Conservation (phyloP, 495 filamentous ascomycete genomes). For the Collariella sp. region DNA sequence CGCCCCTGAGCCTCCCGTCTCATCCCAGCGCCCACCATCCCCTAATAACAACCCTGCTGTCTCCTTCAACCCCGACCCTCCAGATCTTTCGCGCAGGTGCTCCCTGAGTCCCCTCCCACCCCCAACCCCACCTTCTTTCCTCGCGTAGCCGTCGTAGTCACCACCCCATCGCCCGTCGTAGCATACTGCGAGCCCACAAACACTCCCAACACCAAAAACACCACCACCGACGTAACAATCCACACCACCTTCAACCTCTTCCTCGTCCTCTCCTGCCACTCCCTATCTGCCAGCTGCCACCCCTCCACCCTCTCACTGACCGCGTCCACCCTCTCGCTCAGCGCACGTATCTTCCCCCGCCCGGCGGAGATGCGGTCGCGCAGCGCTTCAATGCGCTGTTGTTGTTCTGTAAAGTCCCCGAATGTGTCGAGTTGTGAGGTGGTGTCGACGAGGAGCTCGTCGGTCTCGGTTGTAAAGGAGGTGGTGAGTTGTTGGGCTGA, state of each 20-base stretch:
- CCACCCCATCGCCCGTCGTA: constrained; percentile 17
- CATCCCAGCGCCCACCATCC: neutral
- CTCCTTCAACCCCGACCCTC: neutral
- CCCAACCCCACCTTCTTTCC: constrained; percentile 14
- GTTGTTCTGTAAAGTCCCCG: constrained; percentile 61
- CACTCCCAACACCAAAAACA: constrained; percentile 39
- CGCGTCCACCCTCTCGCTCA: constrained; percentile 57
- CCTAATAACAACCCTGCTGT: neutral
- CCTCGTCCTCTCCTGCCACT: constrained; percentile 63
- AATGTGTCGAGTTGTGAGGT: constrained; percentile 57
- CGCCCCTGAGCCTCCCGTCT: neutral
- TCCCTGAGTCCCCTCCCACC: constrained; percentile 2
- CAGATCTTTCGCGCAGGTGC: neutral
- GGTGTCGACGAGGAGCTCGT: constrained; percentile 53
- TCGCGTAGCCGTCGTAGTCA: constrained; percentile 4
- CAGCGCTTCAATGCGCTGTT: constrained; percentile 55
- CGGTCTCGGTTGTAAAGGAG: constrained; percentile 54
- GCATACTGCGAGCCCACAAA: constrained; percentile 34
- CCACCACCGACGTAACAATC: constrained; percentile 41
- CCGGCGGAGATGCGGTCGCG: constrained; percentile 57
- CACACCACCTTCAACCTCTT: constrained; percentile 54
- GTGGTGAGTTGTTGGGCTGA: constrained; percentile 52
- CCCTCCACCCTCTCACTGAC: constrained; percentile 57
- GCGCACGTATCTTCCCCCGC: constrained; percentile 51
- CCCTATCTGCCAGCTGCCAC: constrained; percentile 62